Evolutionary conservation across 1,139 yeast genomes (phyloP), one percentile per base, ranked within the genome.

Genomic region (Zhuliangozyma blackwelliae): DNA sequence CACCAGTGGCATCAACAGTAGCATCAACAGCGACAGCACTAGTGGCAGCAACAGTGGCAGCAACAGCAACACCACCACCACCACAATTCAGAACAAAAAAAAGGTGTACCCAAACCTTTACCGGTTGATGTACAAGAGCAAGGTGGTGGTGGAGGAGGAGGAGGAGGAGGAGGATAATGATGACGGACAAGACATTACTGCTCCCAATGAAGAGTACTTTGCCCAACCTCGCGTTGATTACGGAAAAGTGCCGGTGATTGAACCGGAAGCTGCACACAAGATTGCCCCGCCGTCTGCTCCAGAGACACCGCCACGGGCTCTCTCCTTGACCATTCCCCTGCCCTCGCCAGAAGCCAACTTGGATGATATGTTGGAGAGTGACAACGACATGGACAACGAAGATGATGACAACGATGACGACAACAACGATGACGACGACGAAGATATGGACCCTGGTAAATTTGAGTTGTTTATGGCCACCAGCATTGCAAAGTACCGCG

Each of bases 381-480:
- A 22, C 7, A 7, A 21, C 7, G 5, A 21, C 7, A 21, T 21
- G 22, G 22, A 21, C 22, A 5, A 21, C 7, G 12, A 27, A 6
- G 12, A 30, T 10, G 10, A 21, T 5, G 30, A 30, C 11, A n/a
- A 13, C 7, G 38, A 28, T 7, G 21, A 23, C 10, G 31, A n/a
- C 7, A 25, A 13, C 7, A 32, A 25, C 2, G 19, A 11, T 8
- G 27, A 25, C 11, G 28, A 39, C 6, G 39, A 44, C 13, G 51
- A 43, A n/a, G 50, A 41, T 6, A 50, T 57, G 57, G 51, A 51
- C 31, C 52, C 57, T 5, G 55, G 51, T 7, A 55, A 55, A 11
- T 67, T 68, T 40, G 75, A 67, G 40, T 32, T 40, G 19, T 67
- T 68, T 48, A 64, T 69, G 59, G 47, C 65, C 3, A 35, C 48